Base-by-base conservation (phyloP, 208 protist species). In the Phytomonas francai region DNA sequence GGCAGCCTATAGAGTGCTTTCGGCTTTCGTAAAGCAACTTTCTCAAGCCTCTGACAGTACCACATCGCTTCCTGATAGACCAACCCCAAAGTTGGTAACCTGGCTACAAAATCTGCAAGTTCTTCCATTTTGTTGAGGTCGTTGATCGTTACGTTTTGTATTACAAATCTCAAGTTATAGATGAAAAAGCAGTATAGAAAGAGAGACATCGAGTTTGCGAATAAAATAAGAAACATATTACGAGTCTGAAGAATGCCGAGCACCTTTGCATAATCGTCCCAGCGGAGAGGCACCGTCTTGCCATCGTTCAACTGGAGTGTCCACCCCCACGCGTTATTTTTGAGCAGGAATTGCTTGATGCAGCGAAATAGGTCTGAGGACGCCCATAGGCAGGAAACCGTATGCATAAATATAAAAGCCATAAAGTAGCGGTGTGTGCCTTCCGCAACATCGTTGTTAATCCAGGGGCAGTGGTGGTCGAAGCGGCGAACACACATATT, bases 401-500 rank as follows among this genome's bases (percentile, higher is more conserved):
- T 78, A 78, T 97, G 91, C 16, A 66, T 66, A 54, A 92, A 57
- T 27, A 99, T 77, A 67, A 98, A 98, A 25, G 82, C 70, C 3
- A 95, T 65, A 73, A 97, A 97, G 80, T 87, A 96, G 16, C 91
- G 87, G 72, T 96, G 91, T 42, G 96, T 98, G 32, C 82, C 80
- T 65, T 97, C 94, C 34, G 96, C 97, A 36, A 98, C 94, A 80
- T 97, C 96, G 69, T 97, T 98, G 85, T 98, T 98, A 29, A 99
- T 92, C 97, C 97, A 99, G 29, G 86, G 88, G 78, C 97, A 99
- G 79, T 98, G 95, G 73, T 99, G 97, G 72, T 99, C 97, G 74
- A 90, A 98, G 64, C 91, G 91, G 33, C 95, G 85, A 25, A 99
- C 94, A 81, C 97, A 99, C 36, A 66, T 63, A 36, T 93, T 71